A percentile compares a stretch with the other conserved stretches of the same genome.
These are phyloP conservation scores for Lachancea quebecensis DNA, from an alignment of 805 yeast genomes.

Conservation along the genomic window DNA sequence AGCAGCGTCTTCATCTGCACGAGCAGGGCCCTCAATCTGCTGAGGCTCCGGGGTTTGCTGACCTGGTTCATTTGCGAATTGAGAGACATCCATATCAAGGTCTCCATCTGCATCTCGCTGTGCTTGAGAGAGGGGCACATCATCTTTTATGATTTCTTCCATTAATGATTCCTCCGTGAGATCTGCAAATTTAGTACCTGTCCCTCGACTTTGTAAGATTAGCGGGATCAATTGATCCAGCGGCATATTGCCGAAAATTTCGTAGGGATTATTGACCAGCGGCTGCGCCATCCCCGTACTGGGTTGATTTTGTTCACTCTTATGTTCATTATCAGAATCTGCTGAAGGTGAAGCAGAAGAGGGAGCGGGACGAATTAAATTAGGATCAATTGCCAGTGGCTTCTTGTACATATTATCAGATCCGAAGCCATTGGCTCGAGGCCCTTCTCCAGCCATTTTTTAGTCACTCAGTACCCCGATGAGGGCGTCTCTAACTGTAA, in stretches of 20 bases:
- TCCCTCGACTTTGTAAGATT: conserved; percentile 49
- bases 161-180: conserved; percentile 46
- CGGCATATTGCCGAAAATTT: conserved; percentile 33
- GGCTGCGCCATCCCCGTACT: conserved; percentile 5
- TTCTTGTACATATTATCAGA: conserved; percentile 14
- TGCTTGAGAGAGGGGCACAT: neutral
- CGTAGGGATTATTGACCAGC: conserved; percentile 28
- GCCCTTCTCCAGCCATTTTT: neutral
- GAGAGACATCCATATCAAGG: conserved; percentile 10
- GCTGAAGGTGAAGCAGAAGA: conserved; percentile 1
- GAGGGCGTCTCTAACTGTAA: no score
- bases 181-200: conserved; percentile 39
- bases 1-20: neutral
- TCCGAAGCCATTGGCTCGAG: neutral
- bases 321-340: conserved; percentile 4
- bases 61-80: neutral
- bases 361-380: conserved; percentile 18
- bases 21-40: neutral
- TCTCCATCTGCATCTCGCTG: conserved; percentile 13
- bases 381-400: conserved; percentile 31
- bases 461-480: no score
- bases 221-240: conserved; percentile 52
- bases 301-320: conserved; percentile 5
- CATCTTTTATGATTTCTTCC: conserved; percentile 35
- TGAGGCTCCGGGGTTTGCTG: neutral